Base-by-base conservation (phyloP, 83 land plant species). In the Picea engelmannii region DNA sequence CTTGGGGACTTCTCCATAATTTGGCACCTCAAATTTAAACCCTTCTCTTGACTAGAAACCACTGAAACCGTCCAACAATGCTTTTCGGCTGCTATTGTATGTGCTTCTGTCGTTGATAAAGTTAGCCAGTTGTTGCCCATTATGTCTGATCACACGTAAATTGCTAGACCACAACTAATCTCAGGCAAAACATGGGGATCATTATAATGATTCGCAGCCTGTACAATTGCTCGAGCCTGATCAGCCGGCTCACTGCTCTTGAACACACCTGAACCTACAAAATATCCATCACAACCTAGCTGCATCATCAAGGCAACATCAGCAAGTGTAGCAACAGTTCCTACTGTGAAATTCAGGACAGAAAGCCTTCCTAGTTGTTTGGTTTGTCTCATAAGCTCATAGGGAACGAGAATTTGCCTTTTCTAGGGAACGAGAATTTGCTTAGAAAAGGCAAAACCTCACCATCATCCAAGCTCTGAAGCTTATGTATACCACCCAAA, bases 301-400 rank as follows among this genome's bases (percentile, higher is more conserved):
- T 92, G 95, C 96, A 92, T 94, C 96, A 94, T 94, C 80, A 94
- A 66, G 0, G 95, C 95, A 5, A 95, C 97, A 78, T 94, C 95
- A 40, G 95, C 93, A 16, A 94, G 96, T 3, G 94, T 93, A 31
- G 94, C 96, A 25, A 93, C 91, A 16, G 92, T 92, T 3, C 94
- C 96, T 20, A 94, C 96, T 35, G 96, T 94, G 74, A 93, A 93
- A 6, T 91, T 91, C 63, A 93, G 92, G 2, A 91, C 96, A 7
- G 94, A 92, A 10, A 93, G 82, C 83, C 94, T 85, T 52, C 97
- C 95, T 11, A 94, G 92, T 89, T 94, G 97, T 90, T 92, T 92
- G 52, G 95, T 92, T 84, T 91, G 93, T 92, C 89, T 91, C 68
- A 95, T 95, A 55, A 95, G 85, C 84, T 95, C 95, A 58, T 88